Percentiles rank a stretch among this genome's conserved stretches.
phyloP scores from a whole-genome alignment of 2,329 filamentous ascomycete species.

The Polychaeton citri region DNA sequence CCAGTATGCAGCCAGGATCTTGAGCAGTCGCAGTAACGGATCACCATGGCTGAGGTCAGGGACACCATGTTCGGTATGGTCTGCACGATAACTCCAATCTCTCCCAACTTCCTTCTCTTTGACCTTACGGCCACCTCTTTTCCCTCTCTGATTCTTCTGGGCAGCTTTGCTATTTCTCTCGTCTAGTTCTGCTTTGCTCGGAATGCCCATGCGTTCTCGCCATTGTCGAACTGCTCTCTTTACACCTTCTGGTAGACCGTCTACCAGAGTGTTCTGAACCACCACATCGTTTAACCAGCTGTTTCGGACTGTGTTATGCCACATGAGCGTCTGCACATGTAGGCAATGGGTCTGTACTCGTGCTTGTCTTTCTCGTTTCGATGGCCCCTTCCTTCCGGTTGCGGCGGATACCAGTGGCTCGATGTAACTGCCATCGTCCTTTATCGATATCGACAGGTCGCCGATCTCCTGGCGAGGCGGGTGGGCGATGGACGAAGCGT shows the following conservation, averaged over 20 bases:
- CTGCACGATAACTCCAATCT: slow-evolving; percentile 62
- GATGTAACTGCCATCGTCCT: slow-evolving; percentile 26
- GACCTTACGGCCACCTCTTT: slow-evolving; percentile 25
- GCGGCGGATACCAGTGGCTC: slow-evolving; percentile 25
- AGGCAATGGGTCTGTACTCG: slow-evolving; percentile 70
- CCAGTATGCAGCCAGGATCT: slow-evolving; percentile 73
- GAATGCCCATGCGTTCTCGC: slow-evolving; percentile 53
- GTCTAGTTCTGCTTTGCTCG: slow-evolving; percentile 23
- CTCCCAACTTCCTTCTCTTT: slow-evolving; percentile 34
- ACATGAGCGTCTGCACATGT: slow-evolving; percentile 77
- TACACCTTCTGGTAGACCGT: slow-evolving; percentile 55
- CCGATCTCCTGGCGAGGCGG: slow-evolving; percentile 12
- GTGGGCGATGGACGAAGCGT: slow-evolving; percentile 13
- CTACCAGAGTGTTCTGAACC: slow-evolving; percentile 61
- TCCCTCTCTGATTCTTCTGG: slow-evolving; percentile 22
- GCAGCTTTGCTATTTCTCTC: slow-evolving; percentile 24
- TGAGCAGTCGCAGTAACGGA: slow-evolving; percentile 64
- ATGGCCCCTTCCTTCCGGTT: slow-evolving; percentile 62
- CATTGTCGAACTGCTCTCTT: slow-evolving; percentile 63
- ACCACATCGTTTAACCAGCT: slow-evolving; percentile 67
- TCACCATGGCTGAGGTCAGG: slow-evolving; percentile 74
- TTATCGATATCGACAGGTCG: slow-evolving; percentile 21
- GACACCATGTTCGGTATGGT: slow-evolving; percentile 53
- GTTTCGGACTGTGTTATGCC: slow-evolving; percentile 79
- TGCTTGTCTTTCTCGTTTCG: slow-evolving; percentile 70